Base-by-base conservation (phyloP, 2,329 filamentous ascomycete genomes). In the Hypoxylon sp. region DNA sequence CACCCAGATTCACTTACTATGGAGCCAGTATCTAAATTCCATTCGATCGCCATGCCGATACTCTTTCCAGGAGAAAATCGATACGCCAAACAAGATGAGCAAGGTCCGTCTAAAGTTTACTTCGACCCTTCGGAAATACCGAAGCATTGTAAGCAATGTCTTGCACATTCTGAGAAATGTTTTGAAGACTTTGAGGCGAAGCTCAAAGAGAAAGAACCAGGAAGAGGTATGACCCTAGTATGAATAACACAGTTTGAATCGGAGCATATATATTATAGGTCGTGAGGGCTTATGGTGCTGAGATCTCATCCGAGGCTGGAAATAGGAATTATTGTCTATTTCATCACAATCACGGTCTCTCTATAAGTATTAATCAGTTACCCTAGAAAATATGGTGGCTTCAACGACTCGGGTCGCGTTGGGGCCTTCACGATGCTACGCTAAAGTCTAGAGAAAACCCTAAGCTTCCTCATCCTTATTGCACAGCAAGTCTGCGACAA, bases 131-230 rank as follows among this genome's bases (percentile, higher is more conserved):
- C 11, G 5, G 15, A 29, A 6, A 13, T 32, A 17, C 51, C 46
- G 13, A 47, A 15, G 2, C 11, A 35, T 17, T 62, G 42, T 3
- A 51, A 29, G 29, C 31, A 51, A 32, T 68, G 66, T 7, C 42
- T 62, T 31, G 17, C 27, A 24, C 62, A 62, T 56, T 62, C 57
- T 17, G 42, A 65, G 42, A 51, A 56, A 29, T 66, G 58, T 29
- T 66, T 69, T 10, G n/a, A 24, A 6, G 48, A 63, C 17, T 69
- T 66, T 7, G 58, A 69, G 44, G 58, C 48, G 1, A 56, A 47
- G 31, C 37, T 50, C 35, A 24, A 17, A 46, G 44, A 17, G 3
- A 65, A 53, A 29, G 15, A 21, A 15, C 7, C 13, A 31, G 27
- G 24, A 17, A 7, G 15, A 56, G 32, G 31, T 15, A 21, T 13